Conservation (phyloP, 306 rosid species). For the Myrica gale region DNA sequence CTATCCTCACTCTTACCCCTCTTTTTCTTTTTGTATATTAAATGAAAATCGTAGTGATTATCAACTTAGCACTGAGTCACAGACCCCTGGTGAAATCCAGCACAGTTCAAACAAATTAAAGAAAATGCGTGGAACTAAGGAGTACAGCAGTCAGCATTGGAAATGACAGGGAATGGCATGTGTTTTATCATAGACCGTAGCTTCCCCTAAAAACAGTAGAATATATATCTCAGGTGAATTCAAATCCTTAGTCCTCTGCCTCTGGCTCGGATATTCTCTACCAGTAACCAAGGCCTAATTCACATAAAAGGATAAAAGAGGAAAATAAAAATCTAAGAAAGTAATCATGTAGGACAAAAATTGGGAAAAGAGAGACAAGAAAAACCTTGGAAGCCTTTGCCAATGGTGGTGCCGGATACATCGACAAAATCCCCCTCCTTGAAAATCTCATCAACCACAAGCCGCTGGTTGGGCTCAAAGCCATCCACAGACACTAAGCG, state of each 20-base stretch:
- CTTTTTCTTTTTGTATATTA: not conserved
- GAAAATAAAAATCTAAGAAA: not conserved
- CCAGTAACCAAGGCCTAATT: not conserved
- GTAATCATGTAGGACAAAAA: not conserved
- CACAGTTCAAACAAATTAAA: no score
- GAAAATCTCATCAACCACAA: constrained; percentile 59
- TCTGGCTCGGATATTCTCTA: not conserved
- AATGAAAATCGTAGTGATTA: not conserved
- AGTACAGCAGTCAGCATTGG: not conserved
- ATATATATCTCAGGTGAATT: not conserved
- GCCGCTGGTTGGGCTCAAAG: constrained; percentile 64
- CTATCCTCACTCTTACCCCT: not conserved
- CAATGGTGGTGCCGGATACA: constrained; percentile 87
- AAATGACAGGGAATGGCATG: not conserved
- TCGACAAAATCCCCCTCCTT: constrained; percentile 92
- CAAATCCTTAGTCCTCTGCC: not conserved
- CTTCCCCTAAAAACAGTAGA: not conserved
- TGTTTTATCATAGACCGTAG: not conserved
- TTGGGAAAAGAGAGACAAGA: not conserved
- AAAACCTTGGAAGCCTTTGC: constrained; percentile 89
- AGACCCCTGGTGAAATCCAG: not conserved
- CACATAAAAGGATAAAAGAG: not conserved
- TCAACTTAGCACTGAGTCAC: not conserved
- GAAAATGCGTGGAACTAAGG: not conserved
- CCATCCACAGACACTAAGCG: constrained; percentile 58